Conservation (phyloP, 1,284 basidiomycete genomes). For the Ceratobasidium sp. region DNA sequence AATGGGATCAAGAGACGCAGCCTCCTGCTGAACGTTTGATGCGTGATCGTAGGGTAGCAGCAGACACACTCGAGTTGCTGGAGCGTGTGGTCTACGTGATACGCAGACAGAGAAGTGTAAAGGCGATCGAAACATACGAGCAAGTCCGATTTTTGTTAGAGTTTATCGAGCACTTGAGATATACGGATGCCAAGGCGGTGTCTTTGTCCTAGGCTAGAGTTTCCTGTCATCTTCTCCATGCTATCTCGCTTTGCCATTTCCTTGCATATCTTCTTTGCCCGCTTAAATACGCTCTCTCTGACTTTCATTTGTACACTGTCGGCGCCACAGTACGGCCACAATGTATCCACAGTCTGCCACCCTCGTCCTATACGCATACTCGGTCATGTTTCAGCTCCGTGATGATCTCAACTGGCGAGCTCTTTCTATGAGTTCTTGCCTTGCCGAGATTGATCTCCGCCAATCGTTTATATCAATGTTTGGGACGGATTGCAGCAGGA, state of each 20-base stretch:
- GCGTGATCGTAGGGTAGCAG: slow-evolving; percentile 46
- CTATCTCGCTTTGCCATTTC: background rate
- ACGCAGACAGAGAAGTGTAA: slow-evolving; percentile 75
- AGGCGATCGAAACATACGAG: slow-evolving; percentile 90
- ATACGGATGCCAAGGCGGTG: slow-evolving; percentile 33
- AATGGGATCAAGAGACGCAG: slow-evolving; percentile 37
- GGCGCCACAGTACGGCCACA: background rate
- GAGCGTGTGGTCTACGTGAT: slow-evolving; percentile 78
- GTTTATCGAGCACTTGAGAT: slow-evolving; percentile 73
- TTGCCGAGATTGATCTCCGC: slow-evolving; percentile 20
- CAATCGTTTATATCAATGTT: slow-evolving; percentile 20
- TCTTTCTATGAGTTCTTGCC: slow-evolving; percentile 18
- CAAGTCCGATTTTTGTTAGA: slow-evolving; percentile 86
- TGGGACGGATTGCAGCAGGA: slow-evolving; percentile 27
- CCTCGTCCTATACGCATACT: background rate
- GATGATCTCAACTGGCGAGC: background rate
- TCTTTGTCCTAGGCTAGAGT: background rate
- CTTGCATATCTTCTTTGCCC: background rate
- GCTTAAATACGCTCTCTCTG: too few species aligned
- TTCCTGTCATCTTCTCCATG: background rate
- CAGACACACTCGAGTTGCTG: slow-evolving; percentile 68
- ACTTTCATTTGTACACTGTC: background rate
- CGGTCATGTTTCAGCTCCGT: background rate
- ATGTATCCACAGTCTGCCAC: background rate
- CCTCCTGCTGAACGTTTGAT: slow-evolving; percentile 22